phyloP scores from a whole-genome alignment of 768 basidiomycete genomes.

The Leccinum olivaceopallidum region DNA sequence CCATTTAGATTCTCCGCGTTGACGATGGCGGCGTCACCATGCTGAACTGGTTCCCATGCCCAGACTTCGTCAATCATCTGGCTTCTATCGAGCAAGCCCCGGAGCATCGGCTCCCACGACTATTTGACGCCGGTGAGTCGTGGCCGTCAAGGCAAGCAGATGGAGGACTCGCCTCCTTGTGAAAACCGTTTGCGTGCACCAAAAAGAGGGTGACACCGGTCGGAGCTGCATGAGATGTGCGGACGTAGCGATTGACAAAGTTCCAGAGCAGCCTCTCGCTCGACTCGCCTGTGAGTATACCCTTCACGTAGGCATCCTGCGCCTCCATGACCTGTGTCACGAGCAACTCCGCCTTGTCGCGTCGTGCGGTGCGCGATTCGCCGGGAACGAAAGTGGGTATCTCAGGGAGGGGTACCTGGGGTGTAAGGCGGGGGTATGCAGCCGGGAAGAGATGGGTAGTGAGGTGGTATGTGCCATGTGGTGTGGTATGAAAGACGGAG shows the following conservation, averaged over 20 bases:
- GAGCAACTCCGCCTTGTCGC: slow-evolving; percentile 9
- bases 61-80: slow-evolving; percentile 68
- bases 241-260: slow-evolving; percentile 68
- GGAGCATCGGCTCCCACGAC: slow-evolving; percentile 79
- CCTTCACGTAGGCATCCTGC: slow-evolving; percentile 14
- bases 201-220: slow-evolving; percentile 62
- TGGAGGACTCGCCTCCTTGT: slow-evolving; percentile 68
- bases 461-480: slow-evolving; percentile 20
- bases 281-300: slow-evolving; percentile 14
- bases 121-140: slow-evolving; percentile 28
- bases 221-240: not conserved
- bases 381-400: slow-evolving; percentile 15
- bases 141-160: not conserved
- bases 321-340: slow-evolving; percentile 21
- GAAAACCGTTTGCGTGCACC: slow-evolving; percentile 85
- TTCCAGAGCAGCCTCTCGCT: slow-evolving; percentile 57
- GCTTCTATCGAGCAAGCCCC: slow-evolving; percentile 47
- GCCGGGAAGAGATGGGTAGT: slow-evolving; percentile 34
- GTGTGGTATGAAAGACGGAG: slow-evolving; percentile 20
- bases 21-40: slow-evolving; percentile 80
- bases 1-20: slow-evolving; percentile 58
- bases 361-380: slow-evolving; percentile 11
- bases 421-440: slow-evolving; percentile 26
- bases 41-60: slow-evolving; percentile 81
- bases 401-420: slow-evolving; percentile 24